Conservation (phyloP, 345 rosid species). For the Rhodamnia argentea region DNA sequence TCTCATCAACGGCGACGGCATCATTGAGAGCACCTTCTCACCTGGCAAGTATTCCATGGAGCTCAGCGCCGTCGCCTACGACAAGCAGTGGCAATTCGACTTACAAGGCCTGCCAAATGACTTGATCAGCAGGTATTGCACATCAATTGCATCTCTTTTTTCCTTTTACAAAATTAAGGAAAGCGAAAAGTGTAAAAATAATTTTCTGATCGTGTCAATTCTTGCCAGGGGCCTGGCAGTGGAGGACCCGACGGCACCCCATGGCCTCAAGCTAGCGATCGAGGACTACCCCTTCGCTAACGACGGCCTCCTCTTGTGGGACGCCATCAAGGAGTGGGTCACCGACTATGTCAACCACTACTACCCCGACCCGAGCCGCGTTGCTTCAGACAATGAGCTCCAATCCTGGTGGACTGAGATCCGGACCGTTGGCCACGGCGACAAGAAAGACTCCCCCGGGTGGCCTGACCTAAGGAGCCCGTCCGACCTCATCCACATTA, state of each 20-base stretch:
- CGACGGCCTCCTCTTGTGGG: conserved; percentile 24
- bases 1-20: conserved; percentile 44
- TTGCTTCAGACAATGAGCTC: conserved; percentile 18
- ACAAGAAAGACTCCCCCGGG: conserved; percentile 38
- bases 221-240: conserved; percentile 16
- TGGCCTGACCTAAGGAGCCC: conserved; percentile 37
- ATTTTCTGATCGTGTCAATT: neutral
- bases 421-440: conserved; percentile 31
- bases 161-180: neutral
- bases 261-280: conserved; percentile 16
- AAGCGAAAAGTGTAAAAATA: neutral
- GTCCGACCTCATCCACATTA: conserved; percentile 19
- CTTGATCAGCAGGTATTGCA: conserved; percentile 32
- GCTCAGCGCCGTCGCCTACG: conserved; percentile 49
- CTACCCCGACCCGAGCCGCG: conserved; percentile 6
- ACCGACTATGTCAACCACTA: conserved; percentile 8
- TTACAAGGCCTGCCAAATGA: conserved; percentile 42
- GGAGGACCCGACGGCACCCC: conserved; percentile 11
- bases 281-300: conserved; percentile 24
- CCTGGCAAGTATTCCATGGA: conserved; percentile 46
- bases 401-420: conserved; percentile 28
- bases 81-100: conserved; percentile 41
- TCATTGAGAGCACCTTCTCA: conserved; percentile 48
- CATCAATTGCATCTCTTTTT: neutral
- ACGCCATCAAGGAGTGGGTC: conserved; percentile 17